Evolutionary conservation across 2,329 filamentous ascomycete genomes (phyloP), one percentile per base, ranked within the genome.

Genomic region (Venturia oleaginea): DNA sequence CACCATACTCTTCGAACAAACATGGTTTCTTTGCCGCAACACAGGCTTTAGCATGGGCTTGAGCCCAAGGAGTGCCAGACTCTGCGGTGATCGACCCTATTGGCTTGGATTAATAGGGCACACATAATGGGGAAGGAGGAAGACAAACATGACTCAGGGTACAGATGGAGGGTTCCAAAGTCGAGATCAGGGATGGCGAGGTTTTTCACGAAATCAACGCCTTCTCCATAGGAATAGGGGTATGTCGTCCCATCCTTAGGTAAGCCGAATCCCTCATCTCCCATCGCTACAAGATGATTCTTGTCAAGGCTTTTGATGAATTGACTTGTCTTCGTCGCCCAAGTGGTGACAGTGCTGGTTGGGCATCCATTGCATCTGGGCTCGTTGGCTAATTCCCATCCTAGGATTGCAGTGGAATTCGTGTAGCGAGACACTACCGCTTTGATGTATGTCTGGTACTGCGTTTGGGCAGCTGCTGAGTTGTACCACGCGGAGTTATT

Each of bases 371-470:
- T 77, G 75, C 86, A 88, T 66, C 86, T 79, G 19, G 86, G 83
- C 73, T 89, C 86, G 68, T 89, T 89, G 65, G 79, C 83, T 1
- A 89, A 76, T 69, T 89, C 86, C 86, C 86, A 89, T 0, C 85
- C 84, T 67, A 89, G 84, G 59, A 89, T 80, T 0, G 86, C 81
- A 0, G 82, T 74, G 0, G 83, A 86, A 66, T 79, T 76, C 57
- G 77, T 81, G 74, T 87, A 89, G 13, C 86, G 78, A 24, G 74
- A 81, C 2, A 89, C 80, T 7, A 89, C 79, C 0, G 78, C 76
- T 60, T 81, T 76, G 70, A 89, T 80, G 71, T 89, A 90, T 59
- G 76, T 78, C 68, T 83, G 83, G 72, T 89, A 89, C 64, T 85
- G 81, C 0, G 76, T 69, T 72, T 77, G 74, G 59, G 73, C 74